Conservation (phyloP, 2,329 filamentous ascomycete species). For the Aulographum hederae region DNA sequence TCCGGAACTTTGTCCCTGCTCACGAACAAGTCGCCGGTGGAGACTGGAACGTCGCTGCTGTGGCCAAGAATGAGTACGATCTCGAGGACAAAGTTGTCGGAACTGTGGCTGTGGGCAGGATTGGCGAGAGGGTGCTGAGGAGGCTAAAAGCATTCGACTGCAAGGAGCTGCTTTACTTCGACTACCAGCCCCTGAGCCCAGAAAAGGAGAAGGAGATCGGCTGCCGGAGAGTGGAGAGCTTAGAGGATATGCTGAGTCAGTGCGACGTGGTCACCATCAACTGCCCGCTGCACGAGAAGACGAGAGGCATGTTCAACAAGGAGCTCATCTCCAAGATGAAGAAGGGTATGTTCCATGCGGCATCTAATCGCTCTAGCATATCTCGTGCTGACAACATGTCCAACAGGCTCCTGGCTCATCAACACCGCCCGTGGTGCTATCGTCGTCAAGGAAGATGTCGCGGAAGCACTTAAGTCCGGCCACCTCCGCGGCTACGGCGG, state of each 20-base stretch:
- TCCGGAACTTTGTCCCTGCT: slow-evolving; percentile 96
- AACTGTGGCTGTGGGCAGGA: slow-evolving; percentile 92
- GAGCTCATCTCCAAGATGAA: slow-evolving; percentile 98
- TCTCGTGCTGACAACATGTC: slow-evolving; percentile 3
- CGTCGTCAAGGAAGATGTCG: slow-evolving; percentile 98
- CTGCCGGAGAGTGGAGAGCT: slow-evolving; percentile 67
- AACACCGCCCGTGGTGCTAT: slow-evolving; percentile 98
- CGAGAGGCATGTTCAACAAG: slow-evolving; percentile 93
- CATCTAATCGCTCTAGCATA: slow-evolving; percentile 1
- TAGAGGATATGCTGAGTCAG: slow-evolving; percentile 87
- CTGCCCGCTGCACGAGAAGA: slow-evolving; percentile 98
- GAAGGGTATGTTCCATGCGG: slow-evolving; percentile 43
- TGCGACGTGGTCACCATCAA: slow-evolving; percentile 92
- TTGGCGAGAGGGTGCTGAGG: slow-evolving; percentile 92
- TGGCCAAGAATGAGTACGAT: slow-evolving; percentile 97
- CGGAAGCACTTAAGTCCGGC: slow-evolving; percentile 76
- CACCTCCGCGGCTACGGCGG: slow-evolving; percentile 80
- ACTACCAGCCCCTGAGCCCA: slow-evolving; percentile 83
- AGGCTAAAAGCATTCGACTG: slow-evolving; percentile 95
- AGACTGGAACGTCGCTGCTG: slow-evolving; percentile 89
- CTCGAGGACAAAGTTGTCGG: slow-evolving; percentile 95
- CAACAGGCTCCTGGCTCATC: slow-evolving; percentile 72
- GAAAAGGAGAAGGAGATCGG: slow-evolving; percentile 93
- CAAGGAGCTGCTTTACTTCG: slow-evolving; percentile 98
- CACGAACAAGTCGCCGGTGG: slow-evolving; percentile 82